Percentiles rank a stretch among this genome's conserved stretches.
phyloP scores from a whole-genome alignment of 2,329 filamentous ascomycete genomes.

The Aspergillus nomiae region DNA sequence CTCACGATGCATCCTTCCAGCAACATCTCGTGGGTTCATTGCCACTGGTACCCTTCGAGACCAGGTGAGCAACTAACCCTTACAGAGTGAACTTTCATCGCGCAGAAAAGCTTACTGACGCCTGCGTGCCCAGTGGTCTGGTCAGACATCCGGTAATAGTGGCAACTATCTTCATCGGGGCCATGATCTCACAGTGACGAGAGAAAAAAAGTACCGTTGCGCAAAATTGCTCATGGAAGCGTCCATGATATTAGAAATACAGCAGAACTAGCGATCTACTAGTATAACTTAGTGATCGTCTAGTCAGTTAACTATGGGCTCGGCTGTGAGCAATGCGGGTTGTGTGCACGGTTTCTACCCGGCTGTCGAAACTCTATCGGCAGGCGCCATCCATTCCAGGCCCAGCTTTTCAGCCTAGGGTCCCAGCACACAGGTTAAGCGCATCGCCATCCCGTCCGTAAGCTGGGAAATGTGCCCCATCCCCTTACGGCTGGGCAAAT shows the following conservation, averaged over 20 bases:
- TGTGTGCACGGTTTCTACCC: slow-evolving; percentile 3
- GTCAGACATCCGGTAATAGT: neutral
- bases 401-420: slow-evolving; percentile 3
- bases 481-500: neutral
- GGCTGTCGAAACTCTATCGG: slow-evolving; percentile 3
- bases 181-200: neutral
- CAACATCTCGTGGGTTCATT: too few species aligned
- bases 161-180: neutral
- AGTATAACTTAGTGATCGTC: neutral
- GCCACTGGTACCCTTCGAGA: neutral
- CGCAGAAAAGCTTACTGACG: too few species aligned
- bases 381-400: neutral
- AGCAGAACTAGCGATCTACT: neutral
- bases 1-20: neutral
- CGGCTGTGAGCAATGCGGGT: neutral
- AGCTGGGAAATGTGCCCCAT: neutral
- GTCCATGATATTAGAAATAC: neutral
- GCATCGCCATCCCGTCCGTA: neutral
- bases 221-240: neutral
- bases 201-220: neutral
- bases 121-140: neutral
- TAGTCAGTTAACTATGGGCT: slow-evolving; percentile 1
- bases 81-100: neutral
- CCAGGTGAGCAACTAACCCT: neutral
- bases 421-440: neutral